These are phyloP conservation scores for Pseudotsuga menziesii DNA, from an alignment of 75 land plant species.

Conservation along the genomic window DNA sequence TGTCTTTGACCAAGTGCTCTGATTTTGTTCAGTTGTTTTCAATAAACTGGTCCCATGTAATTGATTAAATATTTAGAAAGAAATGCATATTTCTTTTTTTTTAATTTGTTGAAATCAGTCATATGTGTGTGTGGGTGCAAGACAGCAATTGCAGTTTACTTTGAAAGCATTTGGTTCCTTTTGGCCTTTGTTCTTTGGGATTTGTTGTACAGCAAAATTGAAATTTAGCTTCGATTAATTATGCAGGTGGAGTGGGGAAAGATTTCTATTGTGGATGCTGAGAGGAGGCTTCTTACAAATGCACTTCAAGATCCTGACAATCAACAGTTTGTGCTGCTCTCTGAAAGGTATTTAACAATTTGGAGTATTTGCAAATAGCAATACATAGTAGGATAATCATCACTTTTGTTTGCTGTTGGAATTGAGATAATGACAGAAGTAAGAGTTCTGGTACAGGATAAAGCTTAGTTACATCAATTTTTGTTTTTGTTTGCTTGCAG, in stretches of 20 bases:
- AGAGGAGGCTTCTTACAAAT: conserved; percentile 75
- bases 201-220: not conserved
- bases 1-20: not conserved
- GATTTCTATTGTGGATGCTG: conserved; percentile 95
- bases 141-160: not conserved
- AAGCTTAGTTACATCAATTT: no score
- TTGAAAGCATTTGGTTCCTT: not conserved
- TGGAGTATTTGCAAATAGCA: not conserved
- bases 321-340: conserved; percentile 78
- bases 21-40: not conserved
- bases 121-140: not conserved
- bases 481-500: conserved; percentile 39
- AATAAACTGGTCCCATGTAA: not conserved
- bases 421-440: no score
- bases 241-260: conserved; percentile 85
- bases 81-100: not conserved
- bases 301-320: conserved; percentile 83
- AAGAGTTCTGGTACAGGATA: no score
- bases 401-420: not conserved
- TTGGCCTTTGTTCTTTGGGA: not conserved
- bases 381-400: not conserved
- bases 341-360: conserved; percentile 51
- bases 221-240: conserved; percentile 1
- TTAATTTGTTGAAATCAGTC: not conserved
- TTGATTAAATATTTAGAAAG: not conserved